Evolutionary conservation across 495 filamentous ascomycete species (phyloP).

Genomic region (Cercophora sp.): DNA sequence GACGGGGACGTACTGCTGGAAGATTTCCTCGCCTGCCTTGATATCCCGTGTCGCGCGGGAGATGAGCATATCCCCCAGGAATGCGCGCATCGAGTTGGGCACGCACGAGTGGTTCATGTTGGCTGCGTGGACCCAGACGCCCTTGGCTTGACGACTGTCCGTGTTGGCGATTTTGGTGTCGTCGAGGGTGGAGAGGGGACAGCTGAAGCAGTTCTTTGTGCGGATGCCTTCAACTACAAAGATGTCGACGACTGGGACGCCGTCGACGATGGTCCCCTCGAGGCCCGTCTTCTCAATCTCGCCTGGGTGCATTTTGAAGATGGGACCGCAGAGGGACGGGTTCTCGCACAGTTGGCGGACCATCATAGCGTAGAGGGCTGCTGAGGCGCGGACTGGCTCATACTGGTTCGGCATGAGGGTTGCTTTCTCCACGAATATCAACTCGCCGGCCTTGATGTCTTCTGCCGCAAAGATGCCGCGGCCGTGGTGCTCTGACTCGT

Average conservation of each 20-base stretch:
- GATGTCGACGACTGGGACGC: slow-evolving; percentile 47
- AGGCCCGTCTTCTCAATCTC: slow-evolving; percentile 24
- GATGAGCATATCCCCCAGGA: slow-evolving; percentile 57
- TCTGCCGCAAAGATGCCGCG: slow-evolving; percentile 47
- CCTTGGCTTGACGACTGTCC: slow-evolving; percentile 32
- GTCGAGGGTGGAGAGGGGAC: slow-evolving; percentile 36
- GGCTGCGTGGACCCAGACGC: slow-evolving; percentile 51
- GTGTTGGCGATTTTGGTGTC: slow-evolving; percentile 26
- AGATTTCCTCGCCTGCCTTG: slow-evolving; percentile 45
- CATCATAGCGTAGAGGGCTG: slow-evolving; percentile 38
- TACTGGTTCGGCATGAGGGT: slow-evolving; percentile 37
- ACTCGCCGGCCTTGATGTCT: slow-evolving; percentile 45
- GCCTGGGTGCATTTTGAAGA: slow-evolving; percentile 46
- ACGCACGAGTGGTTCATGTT: slow-evolving; percentile 57
- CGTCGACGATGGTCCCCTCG: slow-evolving; percentile 39
- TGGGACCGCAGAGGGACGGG: slow-evolving; percentile 36
- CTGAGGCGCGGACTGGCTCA: slow-evolving; percentile 31
- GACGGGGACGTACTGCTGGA: slow-evolving; percentile 35
- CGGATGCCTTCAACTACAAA: slow-evolving; percentile 46
- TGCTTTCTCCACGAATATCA: slow-evolving; percentile 54
- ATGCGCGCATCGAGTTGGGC: slow-evolving; percentile 47
- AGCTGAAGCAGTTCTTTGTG: slow-evolving; percentile 47
- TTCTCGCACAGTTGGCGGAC: slow-evolving; percentile 49
- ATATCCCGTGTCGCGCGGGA: slow-evolving; percentile 48
- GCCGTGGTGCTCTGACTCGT: slow-evolving; percentile 28